phyloP scores from a whole-genome alignment of 768 basidiomycete species.

The Tricholoma sp. region DNA sequence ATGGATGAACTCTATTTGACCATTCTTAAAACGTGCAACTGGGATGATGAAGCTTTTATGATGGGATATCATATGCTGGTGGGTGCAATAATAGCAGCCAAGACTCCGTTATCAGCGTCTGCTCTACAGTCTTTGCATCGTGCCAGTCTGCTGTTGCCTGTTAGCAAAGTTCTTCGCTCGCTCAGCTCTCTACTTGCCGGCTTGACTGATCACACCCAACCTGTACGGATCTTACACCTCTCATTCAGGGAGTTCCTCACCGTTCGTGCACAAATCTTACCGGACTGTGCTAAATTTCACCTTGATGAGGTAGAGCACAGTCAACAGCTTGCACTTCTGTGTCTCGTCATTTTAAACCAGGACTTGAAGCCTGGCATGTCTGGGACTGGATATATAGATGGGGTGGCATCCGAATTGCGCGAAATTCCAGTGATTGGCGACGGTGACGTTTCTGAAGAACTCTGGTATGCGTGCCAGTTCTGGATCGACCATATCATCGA shows the following conservation, averaged over 20 bases:
- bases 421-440: not conserved
- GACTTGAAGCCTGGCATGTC: too few relatives aligned
- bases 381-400: not conserved
- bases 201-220: not conserved
- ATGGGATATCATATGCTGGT: not conserved
- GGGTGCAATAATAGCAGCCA: not conserved
- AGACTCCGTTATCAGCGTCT: not conserved
- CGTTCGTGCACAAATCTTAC: not conserved
- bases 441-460: not conserved
- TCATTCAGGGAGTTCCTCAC: not conserved
- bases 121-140: not conserved
- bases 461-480: not conserved
- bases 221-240: not conserved
- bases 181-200: not conserved
- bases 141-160: not conserved
- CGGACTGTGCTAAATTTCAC: not conserved
- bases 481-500: not conserved
- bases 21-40: not conserved
- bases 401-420: too few relatives aligned
- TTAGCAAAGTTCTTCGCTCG: not conserved
- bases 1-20: not conserved
- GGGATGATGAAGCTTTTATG: not conserved
- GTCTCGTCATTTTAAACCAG: too few relatives aligned
- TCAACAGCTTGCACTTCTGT: not conserved
- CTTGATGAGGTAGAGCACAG: not conserved